phyloP scores from a whole-genome alignment of 495 filamentous ascomycete genomes.

The Penicillium canariense region DNA sequence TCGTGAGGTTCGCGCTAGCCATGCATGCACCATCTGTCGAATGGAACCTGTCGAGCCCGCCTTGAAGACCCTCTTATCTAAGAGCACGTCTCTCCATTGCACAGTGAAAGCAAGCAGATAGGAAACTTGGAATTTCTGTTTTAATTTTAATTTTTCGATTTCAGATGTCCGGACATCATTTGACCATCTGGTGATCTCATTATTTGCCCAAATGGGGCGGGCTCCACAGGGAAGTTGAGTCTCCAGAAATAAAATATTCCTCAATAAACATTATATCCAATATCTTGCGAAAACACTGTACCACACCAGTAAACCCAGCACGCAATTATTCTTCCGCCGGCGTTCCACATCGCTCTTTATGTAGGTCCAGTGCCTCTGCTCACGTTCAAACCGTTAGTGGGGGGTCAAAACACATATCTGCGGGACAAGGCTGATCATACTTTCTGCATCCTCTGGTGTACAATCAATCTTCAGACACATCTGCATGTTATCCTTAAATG shows the following conservation, averaged over 20 bases:
- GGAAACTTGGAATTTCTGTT: no score
- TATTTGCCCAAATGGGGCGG: no score
- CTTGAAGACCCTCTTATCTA: no score
- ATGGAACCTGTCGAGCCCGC: no score
- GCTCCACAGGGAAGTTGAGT: neutral
- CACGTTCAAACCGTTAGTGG: neutral
- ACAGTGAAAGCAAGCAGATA: no score
- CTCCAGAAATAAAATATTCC: neutral
- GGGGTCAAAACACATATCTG: neutral
- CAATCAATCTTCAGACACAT: slow-evolving; percentile 18
- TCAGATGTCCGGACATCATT: no score
- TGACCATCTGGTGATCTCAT: no score
- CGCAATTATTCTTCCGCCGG: neutral
- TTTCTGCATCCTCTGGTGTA: slow-evolving; percentile 10
- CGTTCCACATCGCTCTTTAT: slow-evolving; percentile 19
- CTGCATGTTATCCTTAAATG: slow-evolving; percentile 19
- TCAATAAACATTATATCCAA: neutral
- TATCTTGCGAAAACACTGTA: neutral
- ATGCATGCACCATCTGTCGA: no score
- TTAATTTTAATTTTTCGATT: no score
- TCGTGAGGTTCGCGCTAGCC: no score
- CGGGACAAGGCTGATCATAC: neutral
- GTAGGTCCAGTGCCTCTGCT: slow-evolving; percentile 16
- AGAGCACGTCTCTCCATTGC: no score
- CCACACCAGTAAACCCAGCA: neutral